A percentile compares a stretch with the other conserved stretches of the same genome.
phyloP scores from a whole-genome alignment of 1,284 basidiomycete species.

The Cystobasidiaceae sp. region DNA sequence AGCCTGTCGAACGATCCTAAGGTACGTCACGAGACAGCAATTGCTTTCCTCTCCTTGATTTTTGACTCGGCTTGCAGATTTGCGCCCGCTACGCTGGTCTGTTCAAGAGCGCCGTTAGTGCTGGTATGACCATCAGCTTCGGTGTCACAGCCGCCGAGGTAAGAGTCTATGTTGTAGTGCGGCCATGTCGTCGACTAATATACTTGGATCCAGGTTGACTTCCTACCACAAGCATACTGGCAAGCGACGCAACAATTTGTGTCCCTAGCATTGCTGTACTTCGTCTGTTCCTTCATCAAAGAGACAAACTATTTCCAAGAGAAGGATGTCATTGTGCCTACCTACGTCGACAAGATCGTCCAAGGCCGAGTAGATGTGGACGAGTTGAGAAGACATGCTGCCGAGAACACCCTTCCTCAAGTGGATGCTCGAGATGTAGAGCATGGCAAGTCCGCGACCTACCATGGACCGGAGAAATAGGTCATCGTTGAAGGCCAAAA shows the following conservation, averaged over 20 bases:
- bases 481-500: too few species aligned
- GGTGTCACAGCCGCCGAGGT: not conserved
- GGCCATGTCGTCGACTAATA: not conserved
- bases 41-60: too few species aligned
- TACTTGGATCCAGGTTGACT: not conserved
- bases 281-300: not conserved
- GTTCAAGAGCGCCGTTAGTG: not conserved
- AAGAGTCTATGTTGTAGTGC: too few species aligned
- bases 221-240: not conserved
- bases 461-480: too few species aligned
- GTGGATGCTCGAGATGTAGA: too few species aligned
- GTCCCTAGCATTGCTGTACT: not conserved
- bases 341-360: not conserved
- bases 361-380: not conserved
- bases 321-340: constrained; percentile 1
- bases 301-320: constrained; percentile 10
- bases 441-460: too few species aligned
- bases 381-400: too few species aligned
- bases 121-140: constrained; percentile 3
- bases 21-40: too few species aligned
- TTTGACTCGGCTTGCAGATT: too few species aligned
- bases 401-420: too few species aligned
- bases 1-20: not conserved
- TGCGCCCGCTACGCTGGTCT: constrained; percentile 2
- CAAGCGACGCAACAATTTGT: not conserved